Evolutionary conservation across 768 basidiomycete species (phyloP), one percentile per base, ranked within the genome.

Genomic region (Rhizopogon vesiculosus): DNA sequence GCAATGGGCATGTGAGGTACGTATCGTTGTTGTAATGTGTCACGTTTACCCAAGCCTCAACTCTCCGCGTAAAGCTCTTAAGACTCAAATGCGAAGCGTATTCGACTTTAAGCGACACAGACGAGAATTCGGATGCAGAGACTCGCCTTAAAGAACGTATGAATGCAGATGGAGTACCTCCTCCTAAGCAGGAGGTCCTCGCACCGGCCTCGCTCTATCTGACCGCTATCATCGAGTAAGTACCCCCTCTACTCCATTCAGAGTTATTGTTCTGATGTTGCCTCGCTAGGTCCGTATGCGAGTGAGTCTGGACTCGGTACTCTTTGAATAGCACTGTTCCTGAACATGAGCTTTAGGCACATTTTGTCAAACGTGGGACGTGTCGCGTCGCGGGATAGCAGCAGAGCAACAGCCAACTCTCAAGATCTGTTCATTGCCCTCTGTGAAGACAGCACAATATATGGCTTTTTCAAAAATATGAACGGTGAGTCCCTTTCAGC

Each of bases 201-300:
- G 85, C 87, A 8, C 92, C 92, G 4, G 91, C 93, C 33, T 87
- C 91, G 18, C 67, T 97, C 43, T 97, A 95, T 76, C 78, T 95
- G 50, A 95, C 94, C 2, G 93, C 93, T 7, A 91, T 96, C 59
- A 76, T 97, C 31, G 94, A 97, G 93, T 95, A 70, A 75, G 93
- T 81, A 16, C 49, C 43, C 56, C 51, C 62, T 60, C 51, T 53
- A 55, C 56, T 61, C 53, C 59, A 57, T 53, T 52, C 57, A 54
- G 38, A 29, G 50, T 60, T 58, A 59, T 57, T 62, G 63, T 66
- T 73, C 53, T 72, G 61, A 58, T 59, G 54, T 59, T 52, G 54
- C 62, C 52, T 55, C 42, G 40, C 31, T 67, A 93, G 91, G 73
- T 84, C 89, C 55, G 78, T 91, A 63, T 93, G 90, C 91, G 89